A percentile compares a stretch with the other conserved stretches of the same genome.
These are phyloP conservation scores for Eucalyptus brandiana DNA, from an alignment of 345 rosid species.

Conservation along the genomic window DNA sequence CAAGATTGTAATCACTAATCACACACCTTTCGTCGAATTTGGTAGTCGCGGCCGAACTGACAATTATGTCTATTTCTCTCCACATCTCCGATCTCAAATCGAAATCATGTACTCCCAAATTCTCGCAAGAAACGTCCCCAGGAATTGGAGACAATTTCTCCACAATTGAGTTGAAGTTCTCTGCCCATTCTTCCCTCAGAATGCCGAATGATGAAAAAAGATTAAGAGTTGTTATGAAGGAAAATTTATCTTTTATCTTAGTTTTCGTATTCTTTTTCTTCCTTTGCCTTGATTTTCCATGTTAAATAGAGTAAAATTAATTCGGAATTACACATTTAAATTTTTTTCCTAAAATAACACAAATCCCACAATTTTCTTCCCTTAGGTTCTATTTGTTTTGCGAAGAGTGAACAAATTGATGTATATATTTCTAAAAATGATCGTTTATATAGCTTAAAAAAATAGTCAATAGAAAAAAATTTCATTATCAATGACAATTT, in stretches of 20 bases:
- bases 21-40: too few species aligned
- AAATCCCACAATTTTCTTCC: too few species aligned
- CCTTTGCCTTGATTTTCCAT: background rate
- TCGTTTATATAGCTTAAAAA: too few species aligned
- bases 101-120: constrained; percentile 9
- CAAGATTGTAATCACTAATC: too few species aligned
- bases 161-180: background rate
- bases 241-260: background rate
- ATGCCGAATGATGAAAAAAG: background rate
- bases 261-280: background rate
- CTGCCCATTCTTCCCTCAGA: background rate
- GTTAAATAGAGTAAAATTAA: background rate
- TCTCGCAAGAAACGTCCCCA: constrained; percentile 10
- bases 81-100: constrained; percentile 9
- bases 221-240: background rate
- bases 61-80: background rate
- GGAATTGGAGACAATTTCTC: background rate
- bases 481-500: too few species aligned
- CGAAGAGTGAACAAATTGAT: accelerated
- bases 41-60: too few species aligned
- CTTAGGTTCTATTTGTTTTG: too few species aligned
- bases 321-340: too few species aligned
- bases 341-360: too few species aligned
- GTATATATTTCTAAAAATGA: too few species aligned
- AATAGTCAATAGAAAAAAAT: too few species aligned